Evolutionary conservation across 2,329 filamentous ascomycete species (phyloP).

Genomic region (Fusarium solani-melongenae): DNA sequence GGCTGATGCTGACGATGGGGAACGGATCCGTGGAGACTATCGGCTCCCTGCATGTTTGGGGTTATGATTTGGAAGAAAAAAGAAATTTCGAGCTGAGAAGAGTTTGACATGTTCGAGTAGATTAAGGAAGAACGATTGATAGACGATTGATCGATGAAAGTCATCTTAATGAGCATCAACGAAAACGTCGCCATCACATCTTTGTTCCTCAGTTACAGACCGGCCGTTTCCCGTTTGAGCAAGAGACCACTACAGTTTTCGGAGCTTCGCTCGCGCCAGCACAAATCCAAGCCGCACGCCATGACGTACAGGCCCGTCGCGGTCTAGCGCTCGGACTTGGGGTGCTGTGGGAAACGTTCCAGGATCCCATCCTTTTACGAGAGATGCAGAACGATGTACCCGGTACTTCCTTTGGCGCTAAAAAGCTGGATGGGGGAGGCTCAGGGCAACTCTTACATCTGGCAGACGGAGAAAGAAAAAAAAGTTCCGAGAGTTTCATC

Average conservation of each 20-base stretch:
- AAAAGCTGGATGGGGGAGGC: neutral
- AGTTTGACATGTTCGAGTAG: neutral
- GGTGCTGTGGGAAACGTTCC: constrained; percentile 11
- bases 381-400: constrained; percentile 31
- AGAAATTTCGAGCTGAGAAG: neutral
- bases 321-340: constrained; percentile 18
- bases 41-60: constrained; percentile 27
- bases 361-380: constrained; percentile 22
- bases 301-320: constrained; percentile 33
- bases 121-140: neutral
- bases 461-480: neutral
- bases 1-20: constrained; percentile 22
- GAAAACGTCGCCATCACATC: neutral
- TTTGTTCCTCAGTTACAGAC: neutral
- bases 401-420: constrained; percentile 5
- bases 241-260: constrained; percentile 12
- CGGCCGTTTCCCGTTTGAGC: constrained; percentile 24
- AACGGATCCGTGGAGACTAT: constrained; percentile 7
- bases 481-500: neutral
- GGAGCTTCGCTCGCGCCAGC: neutral
- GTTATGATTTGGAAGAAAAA: neutral
- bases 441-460: constrained; percentile 1
- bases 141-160: neutral
- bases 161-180: neutral
- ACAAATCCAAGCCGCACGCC: constrained; percentile 35